phyloP scores from a whole-genome alignment of 2,329 filamentous ascomycete genomes.

The Coniochaeta pulveracea region DNA sequence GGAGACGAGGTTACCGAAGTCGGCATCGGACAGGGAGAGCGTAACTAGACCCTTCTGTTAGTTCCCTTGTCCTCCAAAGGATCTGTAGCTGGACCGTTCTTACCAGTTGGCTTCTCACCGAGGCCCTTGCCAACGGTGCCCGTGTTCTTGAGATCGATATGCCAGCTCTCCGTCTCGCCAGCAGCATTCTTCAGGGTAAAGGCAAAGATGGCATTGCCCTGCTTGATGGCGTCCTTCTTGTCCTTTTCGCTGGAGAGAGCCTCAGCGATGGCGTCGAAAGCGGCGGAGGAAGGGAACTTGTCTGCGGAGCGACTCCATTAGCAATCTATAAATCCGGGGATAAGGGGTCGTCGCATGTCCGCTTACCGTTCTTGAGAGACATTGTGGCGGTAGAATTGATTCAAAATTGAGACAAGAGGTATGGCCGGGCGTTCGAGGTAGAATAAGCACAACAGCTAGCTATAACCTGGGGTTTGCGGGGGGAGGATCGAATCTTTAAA shows the following conservation, averaged over 20 bases:
- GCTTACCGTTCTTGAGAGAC: slow-evolving; percentile 63
- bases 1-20: slow-evolving; percentile 72
- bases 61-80: background rate
- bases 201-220: slow-evolving; percentile 76
- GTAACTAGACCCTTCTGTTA: slow-evolving; percentile 49
- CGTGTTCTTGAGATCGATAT: slow-evolving; percentile 88
- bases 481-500: no score
- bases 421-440: no score
- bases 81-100: slow-evolving; percentile 15
- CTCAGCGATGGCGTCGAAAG: slow-evolving; percentile 79
- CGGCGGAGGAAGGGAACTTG: slow-evolving; percentile 79
- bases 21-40: slow-evolving; percentile 70
- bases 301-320: slow-evolving; percentile 39
- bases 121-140: slow-evolving; percentile 71
- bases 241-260: slow-evolving; percentile 62
- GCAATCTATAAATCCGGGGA: no score
- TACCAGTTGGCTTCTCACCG: slow-evolving; percentile 75
- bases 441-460: no score
- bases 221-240: slow-evolving; percentile 75
- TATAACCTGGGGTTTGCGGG: no score
- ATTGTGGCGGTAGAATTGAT: slow-evolving; percentile 42
- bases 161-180: slow-evolving; percentile 76
- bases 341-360: no score
- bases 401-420: no score
- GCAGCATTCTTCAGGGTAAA: slow-evolving; percentile 85